Conservation (phyloP, 176 grass and related monocot genomes). For the Carex littledalei region DNA sequence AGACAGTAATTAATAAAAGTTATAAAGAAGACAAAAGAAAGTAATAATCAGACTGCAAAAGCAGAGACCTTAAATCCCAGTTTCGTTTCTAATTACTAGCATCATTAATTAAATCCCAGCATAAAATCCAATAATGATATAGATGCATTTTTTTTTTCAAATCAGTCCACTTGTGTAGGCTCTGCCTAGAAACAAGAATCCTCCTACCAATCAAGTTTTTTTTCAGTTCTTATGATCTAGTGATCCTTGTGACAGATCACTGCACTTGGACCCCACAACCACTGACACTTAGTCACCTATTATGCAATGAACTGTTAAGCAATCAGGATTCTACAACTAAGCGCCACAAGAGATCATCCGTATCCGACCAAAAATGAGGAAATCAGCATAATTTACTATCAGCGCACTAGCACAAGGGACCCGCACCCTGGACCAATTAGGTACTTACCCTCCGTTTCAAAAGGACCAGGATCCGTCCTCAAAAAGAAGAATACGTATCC, state of each 20-base stretch:
- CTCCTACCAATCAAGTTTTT: background rate
- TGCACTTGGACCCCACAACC: background rate
- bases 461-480: background rate
- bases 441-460: background rate
- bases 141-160: background rate
- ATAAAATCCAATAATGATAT: background rate
- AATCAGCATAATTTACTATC: background rate
- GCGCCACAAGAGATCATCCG: background rate
- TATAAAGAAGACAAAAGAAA: background rate
- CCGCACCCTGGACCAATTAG: background rate
- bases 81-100: background rate
- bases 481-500: background rate
- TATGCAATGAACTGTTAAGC: background rate
- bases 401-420: background rate
- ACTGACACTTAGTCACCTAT: background rate
- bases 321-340: background rate
- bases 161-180: background rate
- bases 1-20: background rate
- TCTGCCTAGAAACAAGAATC: background rate
- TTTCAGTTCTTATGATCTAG: background rate
- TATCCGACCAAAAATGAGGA: background rate
- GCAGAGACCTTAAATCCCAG: background rate
- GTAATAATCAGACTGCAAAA: background rate
- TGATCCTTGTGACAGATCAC: background rate
- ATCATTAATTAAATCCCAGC: background rate